Conservation (phyloP, 306 rosid genomes). For the Quercus agrifolia region DNA sequence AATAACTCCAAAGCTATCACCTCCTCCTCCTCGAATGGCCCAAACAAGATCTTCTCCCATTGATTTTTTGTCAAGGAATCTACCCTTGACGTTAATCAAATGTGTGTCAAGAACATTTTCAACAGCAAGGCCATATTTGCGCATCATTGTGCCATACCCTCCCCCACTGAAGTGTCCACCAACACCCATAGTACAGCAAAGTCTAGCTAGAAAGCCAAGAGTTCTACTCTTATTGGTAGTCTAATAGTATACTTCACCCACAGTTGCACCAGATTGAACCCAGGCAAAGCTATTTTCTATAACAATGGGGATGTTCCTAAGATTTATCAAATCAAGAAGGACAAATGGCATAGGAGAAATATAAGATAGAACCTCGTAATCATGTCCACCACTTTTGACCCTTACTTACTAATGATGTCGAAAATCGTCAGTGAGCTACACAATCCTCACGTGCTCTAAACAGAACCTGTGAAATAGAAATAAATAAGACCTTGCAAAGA, state of each 20-base stretch:
- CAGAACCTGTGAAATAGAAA: too few species aligned
- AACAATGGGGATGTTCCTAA: constrained; percentile 30
- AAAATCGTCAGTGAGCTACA: too few species aligned
- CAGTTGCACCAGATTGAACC: constrained; percentile 61
- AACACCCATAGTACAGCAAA: constrained; percentile 54
- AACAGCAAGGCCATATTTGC: constrained; percentile 60
- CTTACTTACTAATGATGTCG: too few species aligned
- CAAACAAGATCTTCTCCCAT: constrained; percentile 75
- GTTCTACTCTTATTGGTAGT: constrained; percentile 40
- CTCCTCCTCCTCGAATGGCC: constrained; percentile 73
- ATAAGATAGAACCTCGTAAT: constrained; percentile 23
- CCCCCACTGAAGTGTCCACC: constrained; percentile 81
- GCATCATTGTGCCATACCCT: constrained; percentile 61
- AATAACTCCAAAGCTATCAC: constrained; percentile 56
- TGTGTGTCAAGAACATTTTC: constrained; percentile 55
- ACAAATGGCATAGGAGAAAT: constrained; percentile 20
- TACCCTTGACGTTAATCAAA: constrained; percentile 47
- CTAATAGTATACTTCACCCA: constrained; percentile 61
- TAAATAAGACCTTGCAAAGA: too few species aligned
- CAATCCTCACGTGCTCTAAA: too few species aligned
- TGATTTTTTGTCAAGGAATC: constrained; percentile 43
- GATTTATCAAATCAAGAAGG: constrained; percentile 32
- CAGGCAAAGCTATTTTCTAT: constrained; percentile 37
- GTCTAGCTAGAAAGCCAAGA: constrained; percentile 67
- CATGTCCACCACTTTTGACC: constrained; percentile 19